A percentile compares a stretch with the other conserved stretches of the same genome.
Conservation (phyloP, 257 asterid species). For the Rubia yunnanensis region DNA sequence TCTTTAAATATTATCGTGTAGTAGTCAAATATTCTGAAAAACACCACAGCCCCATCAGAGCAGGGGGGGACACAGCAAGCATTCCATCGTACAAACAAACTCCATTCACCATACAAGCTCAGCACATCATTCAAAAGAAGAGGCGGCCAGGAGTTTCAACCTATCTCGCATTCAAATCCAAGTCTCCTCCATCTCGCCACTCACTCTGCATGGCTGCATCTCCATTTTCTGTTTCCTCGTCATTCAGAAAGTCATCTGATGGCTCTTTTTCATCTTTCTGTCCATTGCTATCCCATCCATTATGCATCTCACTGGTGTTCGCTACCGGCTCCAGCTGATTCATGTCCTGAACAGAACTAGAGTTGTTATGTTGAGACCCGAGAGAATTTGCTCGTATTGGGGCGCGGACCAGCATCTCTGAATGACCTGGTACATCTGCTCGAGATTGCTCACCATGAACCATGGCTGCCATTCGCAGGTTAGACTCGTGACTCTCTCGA, state of each 20-base stretch:
- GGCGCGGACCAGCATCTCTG: slow-evolving; percentile 74
- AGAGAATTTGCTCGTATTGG: slow-evolving; percentile 61
- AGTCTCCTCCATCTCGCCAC: slow-evolving; percentile 42
- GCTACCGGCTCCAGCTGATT: slow-evolving; percentile 57
- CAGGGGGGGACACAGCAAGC: background rate
- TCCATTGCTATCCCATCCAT: slow-evolving; percentile 67
- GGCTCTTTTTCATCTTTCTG: slow-evolving; percentile 89
- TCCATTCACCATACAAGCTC: background rate
- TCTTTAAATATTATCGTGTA: too few relatives aligned
- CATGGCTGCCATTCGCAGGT: slow-evolving; percentile 79
- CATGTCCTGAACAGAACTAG: slow-evolving; percentile 37
- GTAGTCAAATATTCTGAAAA: too few relatives aligned
- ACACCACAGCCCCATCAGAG: background rate
- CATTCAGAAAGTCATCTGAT: slow-evolving; percentile 90
- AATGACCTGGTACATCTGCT: slow-evolving; percentile 69
- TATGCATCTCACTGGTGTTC: slow-evolving; percentile 53
- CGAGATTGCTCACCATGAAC: slow-evolving; percentile 58
- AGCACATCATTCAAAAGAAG: background rate
- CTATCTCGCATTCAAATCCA: slow-evolving; percentile 40
- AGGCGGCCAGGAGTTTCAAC: background rate
- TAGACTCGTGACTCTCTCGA: too few relatives aligned
- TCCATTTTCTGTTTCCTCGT: slow-evolving; percentile 64
- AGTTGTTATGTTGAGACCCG: slow-evolving; percentile 48
- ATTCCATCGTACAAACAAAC: background rate
- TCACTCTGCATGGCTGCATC: slow-evolving; percentile 29